These are phyloP conservation scores for Parachaetomium inaequale DNA, from an alignment of 495 filamentous ascomycete species.

Conservation along the genomic window DNA sequence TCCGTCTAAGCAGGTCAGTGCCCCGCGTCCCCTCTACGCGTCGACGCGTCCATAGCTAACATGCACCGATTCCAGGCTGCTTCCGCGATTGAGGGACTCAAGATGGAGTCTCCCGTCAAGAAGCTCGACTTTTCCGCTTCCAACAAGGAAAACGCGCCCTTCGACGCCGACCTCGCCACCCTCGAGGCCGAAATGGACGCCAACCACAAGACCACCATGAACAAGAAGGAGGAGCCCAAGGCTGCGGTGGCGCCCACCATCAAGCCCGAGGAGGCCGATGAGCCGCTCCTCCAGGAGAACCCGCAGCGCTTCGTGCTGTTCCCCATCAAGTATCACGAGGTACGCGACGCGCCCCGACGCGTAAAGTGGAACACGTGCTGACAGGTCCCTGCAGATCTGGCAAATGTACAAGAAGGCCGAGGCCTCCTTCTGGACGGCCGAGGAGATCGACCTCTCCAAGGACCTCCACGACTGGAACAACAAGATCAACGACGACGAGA, in stretches of 20 bases:
- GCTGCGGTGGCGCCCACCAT: conserved; percentile 55
- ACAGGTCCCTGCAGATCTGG: conserved; percentile 69
- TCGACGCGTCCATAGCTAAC: conserved; percentile 35
- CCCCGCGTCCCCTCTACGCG: conserved; percentile 20
- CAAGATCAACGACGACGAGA: conserved; percentile 91
- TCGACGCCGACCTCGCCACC: conserved; percentile 53
- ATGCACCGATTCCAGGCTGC: conserved; percentile 59
- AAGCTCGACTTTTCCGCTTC: conserved; percentile 70
- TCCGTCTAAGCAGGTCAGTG: conserved; percentile 76
- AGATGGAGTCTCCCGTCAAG: conserved; percentile 92
- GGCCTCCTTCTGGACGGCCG: conserved; percentile 99
- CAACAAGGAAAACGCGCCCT: conserved; percentile 80
- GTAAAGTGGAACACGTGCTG: conserved; percentile 58
- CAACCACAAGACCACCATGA: conserved; percentile 42
- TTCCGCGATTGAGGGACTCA: conserved; percentile 78
- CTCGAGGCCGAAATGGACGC: conserved; percentile 55
- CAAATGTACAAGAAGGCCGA: conserved; percentile 99
- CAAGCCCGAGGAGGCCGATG: conserved; percentile 70
- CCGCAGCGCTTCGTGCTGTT: conserved; percentile 95
- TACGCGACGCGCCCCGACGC: conserved; percentile 61
- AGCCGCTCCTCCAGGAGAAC: conserved; percentile 94
- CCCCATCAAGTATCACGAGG: conserved; percentile 99
- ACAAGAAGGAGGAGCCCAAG: conserved; percentile 47
- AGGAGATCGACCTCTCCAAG: conserved; percentile 98
- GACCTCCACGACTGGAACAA: conserved; percentile 99